These are phyloP conservation scores for Cystobasidium slooffiae DNA, from an alignment of 1,284 basidiomycete genomes.

Conservation along the genomic window DNA sequence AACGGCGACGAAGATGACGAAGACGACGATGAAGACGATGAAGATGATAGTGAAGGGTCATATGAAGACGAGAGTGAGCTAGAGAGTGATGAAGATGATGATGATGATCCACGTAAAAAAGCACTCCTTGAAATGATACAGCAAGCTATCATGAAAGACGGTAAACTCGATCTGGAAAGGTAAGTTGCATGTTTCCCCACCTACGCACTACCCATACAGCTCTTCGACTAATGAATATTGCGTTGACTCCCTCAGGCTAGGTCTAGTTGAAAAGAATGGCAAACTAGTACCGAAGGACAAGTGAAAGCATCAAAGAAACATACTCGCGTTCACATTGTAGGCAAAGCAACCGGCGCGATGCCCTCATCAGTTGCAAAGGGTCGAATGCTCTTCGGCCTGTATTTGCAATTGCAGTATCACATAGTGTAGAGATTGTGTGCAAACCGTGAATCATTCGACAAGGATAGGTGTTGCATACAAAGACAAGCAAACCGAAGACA, in stretches of 20 bases:
- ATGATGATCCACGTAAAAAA: constrained; percentile 39
- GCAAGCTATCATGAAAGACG: constrained; percentile 30
- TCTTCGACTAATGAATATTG: constrained; percentile 10
- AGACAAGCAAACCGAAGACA: too few relatives aligned
- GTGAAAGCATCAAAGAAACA: background rate
- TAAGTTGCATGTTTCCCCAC: background rate
- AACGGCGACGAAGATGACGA: constrained; percentile 1
- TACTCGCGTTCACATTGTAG: too few relatives aligned
- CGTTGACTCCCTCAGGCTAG: too few relatives aligned
- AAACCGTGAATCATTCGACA: too few relatives aligned
- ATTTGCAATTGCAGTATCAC: too few relatives aligned
- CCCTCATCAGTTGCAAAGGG: too few relatives aligned
- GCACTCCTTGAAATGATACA: constrained; percentile 32
- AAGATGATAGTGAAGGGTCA: constrained; percentile 21
- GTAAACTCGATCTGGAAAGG: constrained; percentile 41
- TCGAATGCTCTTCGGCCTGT: too few relatives aligned
- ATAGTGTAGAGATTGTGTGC: too few relatives aligned
- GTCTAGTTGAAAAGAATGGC: constrained; percentile 41
- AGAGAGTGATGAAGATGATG: constrained; percentile 36
- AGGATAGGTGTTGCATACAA: too few relatives aligned
- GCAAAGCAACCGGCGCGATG: too few relatives aligned
- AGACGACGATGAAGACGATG: constrained; percentile 27
- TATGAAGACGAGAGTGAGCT: constrained; percentile 42
- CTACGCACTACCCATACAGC: background rate
- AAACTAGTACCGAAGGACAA: constrained; percentile 40